These are phyloP conservation scores for Tolypocladium sp. DNA, from an alignment of 2,329 filamentous ascomycete genomes.

Conservation along the genomic window DNA sequence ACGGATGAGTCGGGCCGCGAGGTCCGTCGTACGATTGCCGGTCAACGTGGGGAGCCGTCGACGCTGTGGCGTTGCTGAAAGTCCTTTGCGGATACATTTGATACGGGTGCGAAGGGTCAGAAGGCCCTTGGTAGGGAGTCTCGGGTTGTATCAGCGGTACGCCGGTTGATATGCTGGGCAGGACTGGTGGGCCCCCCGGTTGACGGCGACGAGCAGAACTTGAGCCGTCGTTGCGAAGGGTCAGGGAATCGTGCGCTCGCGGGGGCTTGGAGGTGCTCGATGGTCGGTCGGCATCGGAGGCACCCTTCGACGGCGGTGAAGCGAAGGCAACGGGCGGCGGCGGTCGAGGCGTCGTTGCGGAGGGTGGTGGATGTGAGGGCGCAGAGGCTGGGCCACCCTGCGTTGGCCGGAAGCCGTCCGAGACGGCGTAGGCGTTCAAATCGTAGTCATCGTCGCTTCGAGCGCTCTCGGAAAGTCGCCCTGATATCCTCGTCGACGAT, in stretches of 20 bases:
- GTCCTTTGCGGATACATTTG: conserved; percentile 70
- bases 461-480: conserved; percentile 23
- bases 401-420: conserved; percentile 29
- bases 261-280: conserved; percentile 50
- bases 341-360: conserved; percentile 9
- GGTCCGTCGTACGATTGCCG: conserved; percentile 45
- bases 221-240: conserved; percentile 42
- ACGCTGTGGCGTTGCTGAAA: conserved; percentile 63
- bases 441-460: conserved; percentile 35
- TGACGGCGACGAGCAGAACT: conserved; percentile 10
- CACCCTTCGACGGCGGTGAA: conserved; percentile 13
- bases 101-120: conserved; percentile 75
- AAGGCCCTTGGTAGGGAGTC: conserved; percentile 60
- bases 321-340: conserved; percentile 7
- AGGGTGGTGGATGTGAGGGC: conserved; percentile 11
- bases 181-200: conserved; percentile 1
- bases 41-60: conserved; percentile 40
- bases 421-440: conserved; percentile 39
- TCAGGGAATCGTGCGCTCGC: conserved; percentile 37
- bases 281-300: conserved; percentile 25
- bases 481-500: conserved; percentile 32
- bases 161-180: conserved; percentile 21
- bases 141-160: conserved; percentile 36
- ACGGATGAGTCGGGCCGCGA: conserved; percentile 71
- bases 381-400: conserved; percentile 6